Conservation (phyloP, 441 rosid species). For the Gossypium davidsonii region DNA sequence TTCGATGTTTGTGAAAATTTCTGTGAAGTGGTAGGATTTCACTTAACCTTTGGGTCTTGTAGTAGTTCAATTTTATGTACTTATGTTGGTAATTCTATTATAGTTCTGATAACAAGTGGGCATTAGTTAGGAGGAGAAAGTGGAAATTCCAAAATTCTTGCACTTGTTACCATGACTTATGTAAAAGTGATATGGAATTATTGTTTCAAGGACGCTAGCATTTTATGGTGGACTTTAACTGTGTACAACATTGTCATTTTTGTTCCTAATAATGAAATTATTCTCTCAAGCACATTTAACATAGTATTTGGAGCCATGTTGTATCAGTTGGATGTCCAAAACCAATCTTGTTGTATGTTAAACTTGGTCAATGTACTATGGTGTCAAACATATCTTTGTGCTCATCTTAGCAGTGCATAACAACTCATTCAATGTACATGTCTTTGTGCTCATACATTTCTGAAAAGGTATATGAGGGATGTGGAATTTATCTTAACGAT, state of each 20-base stretch:
- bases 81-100: background rate
- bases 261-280: background rate
- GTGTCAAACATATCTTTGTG: background rate
- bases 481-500: background rate
- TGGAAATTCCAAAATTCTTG: background rate
- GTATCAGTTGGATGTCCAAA: background rate
- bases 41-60: background rate
- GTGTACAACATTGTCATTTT: background rate
- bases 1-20: slow-evolving; percentile 41
- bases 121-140: background rate
- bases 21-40: slow-evolving; percentile 14
- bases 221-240: background rate
- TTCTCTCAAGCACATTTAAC: background rate
- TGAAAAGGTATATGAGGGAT: background rate
- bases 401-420: background rate
- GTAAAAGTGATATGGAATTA: background rate
- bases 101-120: background rate
- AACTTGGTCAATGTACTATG: background rate
- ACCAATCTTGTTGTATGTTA: background rate
- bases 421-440: background rate
- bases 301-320: background rate
- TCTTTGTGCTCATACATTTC: background rate
- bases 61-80: background rate
- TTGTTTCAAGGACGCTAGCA: background rate
- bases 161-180: background rate